Evolutionary conservation across 2,329 filamentous ascomycete species (phyloP).

Genomic region (Zalaria obscura): DNA sequence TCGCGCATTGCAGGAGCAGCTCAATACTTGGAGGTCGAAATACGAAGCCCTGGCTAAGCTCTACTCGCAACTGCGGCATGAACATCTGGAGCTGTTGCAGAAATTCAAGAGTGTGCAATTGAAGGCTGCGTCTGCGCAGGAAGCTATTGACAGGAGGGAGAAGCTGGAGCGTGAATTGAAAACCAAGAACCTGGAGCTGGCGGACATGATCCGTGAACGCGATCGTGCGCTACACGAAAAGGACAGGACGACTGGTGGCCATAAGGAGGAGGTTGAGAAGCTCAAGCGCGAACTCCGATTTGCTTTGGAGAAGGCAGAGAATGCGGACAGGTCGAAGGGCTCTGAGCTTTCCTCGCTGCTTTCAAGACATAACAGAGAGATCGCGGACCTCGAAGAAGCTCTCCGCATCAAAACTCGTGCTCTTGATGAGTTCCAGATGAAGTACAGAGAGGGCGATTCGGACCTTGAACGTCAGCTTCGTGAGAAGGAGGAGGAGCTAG

Average conservation of each 20-base stretch:
- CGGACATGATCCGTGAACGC: conserved; percentile 95
- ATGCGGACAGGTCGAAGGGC: conserved; percentile 82
- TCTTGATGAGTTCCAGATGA: conserved; percentile 69
- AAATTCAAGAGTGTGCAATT: conserved; percentile 94
- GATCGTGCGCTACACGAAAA: conserved; percentile 89
- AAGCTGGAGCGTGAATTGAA: conserved; percentile 96
- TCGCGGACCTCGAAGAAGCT: conserved; percentile 90
- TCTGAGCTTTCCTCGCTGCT: conserved; percentile 91
- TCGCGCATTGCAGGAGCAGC: conserved; percentile 80
- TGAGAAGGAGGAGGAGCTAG: conserved; percentile 94
- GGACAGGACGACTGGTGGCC: conserved; percentile 70
- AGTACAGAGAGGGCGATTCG: conserved; percentile 63
- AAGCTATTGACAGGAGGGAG: conserved; percentile 87
- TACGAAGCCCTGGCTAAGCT: conserved; percentile 94
- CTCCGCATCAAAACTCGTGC: conserved; percentile 74
- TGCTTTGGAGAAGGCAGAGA: conserved; percentile 82
- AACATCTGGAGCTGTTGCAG: conserved; percentile 86
- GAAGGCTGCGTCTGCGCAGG: conserved; percentile 91
- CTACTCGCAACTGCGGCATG: conserved; percentile 88
- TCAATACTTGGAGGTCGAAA: conserved; percentile 94
- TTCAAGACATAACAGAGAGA: conserved; percentile 91
- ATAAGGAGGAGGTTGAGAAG: conserved; percentile 90
- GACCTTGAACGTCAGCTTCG: conserved; percentile 75
- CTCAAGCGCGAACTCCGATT: conserved; percentile 84
- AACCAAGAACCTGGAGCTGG: conserved; percentile 97